Evolutionary conservation across 345 rosid species (phyloP), one percentile per base, ranked within the genome.

Genomic region (Salix viminalis): DNA sequence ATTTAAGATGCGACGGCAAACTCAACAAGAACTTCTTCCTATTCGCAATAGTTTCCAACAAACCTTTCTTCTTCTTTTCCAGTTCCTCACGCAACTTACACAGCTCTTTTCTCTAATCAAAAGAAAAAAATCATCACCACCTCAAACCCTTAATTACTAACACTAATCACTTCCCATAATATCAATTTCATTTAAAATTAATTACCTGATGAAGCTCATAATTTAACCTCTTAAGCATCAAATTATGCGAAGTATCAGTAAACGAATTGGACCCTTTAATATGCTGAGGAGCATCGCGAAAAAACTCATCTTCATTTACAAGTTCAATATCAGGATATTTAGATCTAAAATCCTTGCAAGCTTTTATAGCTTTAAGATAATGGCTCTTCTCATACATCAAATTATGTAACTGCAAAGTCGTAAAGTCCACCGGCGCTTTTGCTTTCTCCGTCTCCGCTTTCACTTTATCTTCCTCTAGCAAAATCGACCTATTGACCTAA

Each of bases 381-480:
- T 91, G 94, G 46, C 90, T 89, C 86, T 92, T 96, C 93, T 96
- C 99, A 66, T 96, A 96, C 95, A 90, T 91, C 77, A 93, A 84
- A 81, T 88, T 96, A 65, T 93, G 96, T 37, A 91, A 91, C 87
- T 91, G 90, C 83, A 96, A 72, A 2, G 97, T 85, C 71, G 97
- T 90, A 70, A 88, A 87, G 73, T 96, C 97, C 66, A 93, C 86
- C 0, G 97, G 92, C 26, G 92, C 90, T 79, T 93, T 93, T 7
- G 91, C 89, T 16, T 82, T 83, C 67, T 91, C 98, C 13, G 89
- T 93, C 77, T 91, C 96, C 30, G 87, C 80, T 71, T 90, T 96
- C 75, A 83, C 89, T 62, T 81, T 85, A 70, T 91, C 98, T 84
- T 96, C 98, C 80, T 91, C 93, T 60, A 80, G 76, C 78, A 93